Base-by-base conservation (phyloP, 192 early-diverging fungal species). In the Linnemannia exigua region DNA sequence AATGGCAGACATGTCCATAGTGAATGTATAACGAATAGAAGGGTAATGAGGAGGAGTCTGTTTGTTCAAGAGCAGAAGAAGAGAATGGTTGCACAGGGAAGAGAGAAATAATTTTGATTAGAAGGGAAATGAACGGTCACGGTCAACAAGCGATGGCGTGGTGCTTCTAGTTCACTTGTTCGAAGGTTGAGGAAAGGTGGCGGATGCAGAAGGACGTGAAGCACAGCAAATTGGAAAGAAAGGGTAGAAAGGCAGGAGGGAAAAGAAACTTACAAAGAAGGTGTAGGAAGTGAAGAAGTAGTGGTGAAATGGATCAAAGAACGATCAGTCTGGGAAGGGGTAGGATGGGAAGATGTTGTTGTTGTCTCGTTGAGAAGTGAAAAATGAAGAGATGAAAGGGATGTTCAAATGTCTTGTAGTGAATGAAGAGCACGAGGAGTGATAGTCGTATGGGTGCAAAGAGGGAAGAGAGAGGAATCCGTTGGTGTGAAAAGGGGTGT, bases 1-100 rank as follows among this genome's bases (percentile, higher is more conserved):
- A 74, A 83, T 73, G 36, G 76, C 81, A 48, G 81, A 83, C 75
- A 83, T 77, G 69, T 83, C 75, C 81, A 83, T 77, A n/a, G 72
- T 54, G 36, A 63, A 50, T 25, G 66, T 41, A 11, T 78, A 36
- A 22, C n/a, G n/a, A n/a, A n/a, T n/a, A 36, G 12, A n/a, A 74
- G 44, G 69, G 70, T 11, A 61, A 46, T 63, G 51, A 2, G 28
- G 17, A 48, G 36, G 41, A 6, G 8, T 61, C 22, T 17, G 28
- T 8, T 25, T n/a, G 54, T 51, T 47, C 31, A 17, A 58, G 31
- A 67, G 37, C 6, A 7, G 33, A 37, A 50, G 67, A 58, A 58
- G 50, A 77, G 25, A 58, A 47, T 31, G 20, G 54, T 61, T 47
- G 41, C 61, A 36, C 75, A 63, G 31, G 14, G 28, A 63, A 11